phyloP scores from a whole-genome alignment of 2,329 filamentous ascomycete species.

The Aspergillus brasiliensis region DNA sequence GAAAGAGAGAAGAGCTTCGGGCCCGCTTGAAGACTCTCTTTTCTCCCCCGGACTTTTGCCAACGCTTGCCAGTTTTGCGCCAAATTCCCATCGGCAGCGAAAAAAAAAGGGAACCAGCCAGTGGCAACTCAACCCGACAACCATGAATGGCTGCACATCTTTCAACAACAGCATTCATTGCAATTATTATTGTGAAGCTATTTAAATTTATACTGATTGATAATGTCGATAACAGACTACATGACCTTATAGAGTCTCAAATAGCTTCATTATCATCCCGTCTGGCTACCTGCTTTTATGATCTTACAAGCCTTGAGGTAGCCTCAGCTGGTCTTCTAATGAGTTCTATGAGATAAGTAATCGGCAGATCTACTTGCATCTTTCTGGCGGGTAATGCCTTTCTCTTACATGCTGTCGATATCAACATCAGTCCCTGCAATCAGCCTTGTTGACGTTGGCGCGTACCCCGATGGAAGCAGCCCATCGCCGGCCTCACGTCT shows the following conservation, averaged over 20 bases:
- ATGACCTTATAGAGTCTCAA: too few relatives aligned
- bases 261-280: too few relatives aligned
- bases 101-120: slow-evolving; percentile 10
- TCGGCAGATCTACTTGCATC: too few relatives aligned
- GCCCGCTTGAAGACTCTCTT: slow-evolving; percentile 15
- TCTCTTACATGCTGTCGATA: background rate
- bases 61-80: slow-evolving; percentile 5
- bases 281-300: too few relatives aligned
- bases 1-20: slow-evolving; percentile 23
- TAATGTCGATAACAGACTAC: too few relatives aligned
- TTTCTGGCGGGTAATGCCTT: background rate
- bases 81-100: slow-evolving; percentile 3
- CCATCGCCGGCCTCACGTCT: background rate
- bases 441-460: background rate
- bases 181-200: too few relatives aligned
- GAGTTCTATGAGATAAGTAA: too few relatives aligned
- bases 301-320: too few relatives aligned
- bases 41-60: slow-evolving; percentile 15
- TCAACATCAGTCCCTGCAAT: background rate
- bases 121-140: background rate
- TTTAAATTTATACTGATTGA: too few relatives aligned
- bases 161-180: too few relatives aligned
- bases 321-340: too few relatives aligned
- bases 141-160: background rate
- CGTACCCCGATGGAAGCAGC: background rate